phyloP scores from a whole-genome alignment of 176 grass and related monocot genomes.

The Avena atlantica region DNA sequence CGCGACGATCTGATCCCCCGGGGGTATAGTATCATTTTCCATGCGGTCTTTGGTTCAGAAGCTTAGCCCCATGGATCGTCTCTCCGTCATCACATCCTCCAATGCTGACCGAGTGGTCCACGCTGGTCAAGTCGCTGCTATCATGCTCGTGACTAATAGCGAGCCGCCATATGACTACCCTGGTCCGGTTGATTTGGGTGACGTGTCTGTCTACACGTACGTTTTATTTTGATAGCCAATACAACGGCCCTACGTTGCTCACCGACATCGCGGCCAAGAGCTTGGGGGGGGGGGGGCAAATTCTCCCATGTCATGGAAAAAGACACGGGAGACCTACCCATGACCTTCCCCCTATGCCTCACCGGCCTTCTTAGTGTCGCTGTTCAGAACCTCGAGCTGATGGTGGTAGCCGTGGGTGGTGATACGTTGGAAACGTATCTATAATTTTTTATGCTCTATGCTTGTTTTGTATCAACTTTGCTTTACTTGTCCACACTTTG shows the following conservation, averaged over 20 bases:
- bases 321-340: too few species aligned
- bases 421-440: too few species aligned
- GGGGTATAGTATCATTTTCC: too few species aligned
- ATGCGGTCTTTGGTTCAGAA: too few species aligned
- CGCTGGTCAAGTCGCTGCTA: not conserved
- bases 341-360: not conserved
- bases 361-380: not conserved
- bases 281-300: not conserved
- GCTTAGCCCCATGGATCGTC: too few species aligned
- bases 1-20: too few species aligned
- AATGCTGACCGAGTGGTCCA: too few species aligned
- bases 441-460: too few species aligned
- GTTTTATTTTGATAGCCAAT: not conserved
- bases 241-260: not conserved
- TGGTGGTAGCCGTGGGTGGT: not conserved
- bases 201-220: conserved; percentile 5
- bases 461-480: too few species aligned
- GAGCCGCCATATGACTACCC: not conserved
- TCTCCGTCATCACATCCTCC: too few species aligned
- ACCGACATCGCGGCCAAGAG: not conserved
- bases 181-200: not conserved
- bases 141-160: conserved; percentile 40
- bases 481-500: too few species aligned
- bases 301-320: not conserved
- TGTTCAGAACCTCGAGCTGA: conserved; percentile 19